phyloP scores from a whole-genome alignment of 2,329 filamentous ascomycete genomes.

The Fusarium protoensiforme region DNA sequence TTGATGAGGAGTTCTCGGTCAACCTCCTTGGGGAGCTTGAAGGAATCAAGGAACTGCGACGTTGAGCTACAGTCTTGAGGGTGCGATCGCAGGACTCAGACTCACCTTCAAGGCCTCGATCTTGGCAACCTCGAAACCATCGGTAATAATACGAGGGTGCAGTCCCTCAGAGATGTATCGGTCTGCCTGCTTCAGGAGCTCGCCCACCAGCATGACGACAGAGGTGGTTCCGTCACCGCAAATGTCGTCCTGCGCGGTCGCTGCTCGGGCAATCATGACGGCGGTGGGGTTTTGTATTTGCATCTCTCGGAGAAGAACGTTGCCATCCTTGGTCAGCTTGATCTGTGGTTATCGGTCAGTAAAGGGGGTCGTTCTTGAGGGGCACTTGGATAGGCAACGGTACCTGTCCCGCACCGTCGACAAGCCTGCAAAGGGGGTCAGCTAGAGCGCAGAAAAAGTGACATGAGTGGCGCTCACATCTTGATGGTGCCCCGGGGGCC shows the following conservation, averaged over 20 bases:
- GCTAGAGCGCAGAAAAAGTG: slow-evolving; percentile 18
- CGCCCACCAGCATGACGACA: slow-evolving; percentile 93
- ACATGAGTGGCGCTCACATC: slow-evolving; percentile 69
- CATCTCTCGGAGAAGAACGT: slow-evolving; percentile 81
- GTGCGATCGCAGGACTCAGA: slow-evolving; percentile 47
- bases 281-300: slow-evolving; percentile 99
- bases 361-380: slow-evolving; percentile 40
- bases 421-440: slow-evolving; percentile 62
- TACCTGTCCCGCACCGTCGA: slow-evolving; percentile 77
- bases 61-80: slow-evolving; percentile 11
- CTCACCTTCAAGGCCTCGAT: slow-evolving; percentile 85
- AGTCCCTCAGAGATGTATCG: slow-evolving; percentile 96
- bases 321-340: slow-evolving; percentile 99
- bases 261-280: slow-evolving; percentile 84
- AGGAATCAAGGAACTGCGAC: slow-evolving; percentile 85
- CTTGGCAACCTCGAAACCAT: slow-evolving; percentile 98
- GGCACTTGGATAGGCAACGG: slow-evolving; percentile 43
- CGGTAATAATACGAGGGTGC: slow-evolving; percentile 95
- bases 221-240: slow-evolving; percentile 98
- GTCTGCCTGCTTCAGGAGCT: slow-evolving; percentile 97
- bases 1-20: slow-evolving; percentile 94
- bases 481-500: slow-evolving; percentile 95
- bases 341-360: slow-evolving; percentile 69
- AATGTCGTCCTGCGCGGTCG: slow-evolving; percentile 98
- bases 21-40: slow-evolving; percentile 89